A percentile compares a stretch with the other conserved stretches of the same genome.
These are phyloP conservation scores for Tylopilus rubrobrunneus DNA, from an alignment of 768 basidiomycete species.

Conservation along the genomic window DNA sequence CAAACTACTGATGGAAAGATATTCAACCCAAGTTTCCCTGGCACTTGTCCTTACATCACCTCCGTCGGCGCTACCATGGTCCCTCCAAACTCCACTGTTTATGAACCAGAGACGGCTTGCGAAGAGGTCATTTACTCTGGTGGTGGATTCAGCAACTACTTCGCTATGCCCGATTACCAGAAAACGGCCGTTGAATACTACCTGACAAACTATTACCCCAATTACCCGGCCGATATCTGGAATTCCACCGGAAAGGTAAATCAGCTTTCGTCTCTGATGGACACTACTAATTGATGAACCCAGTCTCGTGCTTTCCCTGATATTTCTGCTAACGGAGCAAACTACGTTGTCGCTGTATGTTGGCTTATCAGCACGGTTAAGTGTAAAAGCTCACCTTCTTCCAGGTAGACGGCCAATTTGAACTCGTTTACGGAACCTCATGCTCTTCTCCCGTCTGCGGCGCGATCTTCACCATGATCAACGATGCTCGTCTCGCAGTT, in stretches of 20 bases:
- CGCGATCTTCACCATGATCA: constrained; percentile 34
- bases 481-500: constrained; percentile 33
- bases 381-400: too few relatives aligned
- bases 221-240: background rate
- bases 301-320: constrained; percentile 37
- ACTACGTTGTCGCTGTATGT: constrained; percentile 24
- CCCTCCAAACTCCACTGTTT: background rate
- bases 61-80: background rate
- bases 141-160: background rate
- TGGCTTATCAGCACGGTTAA: background rate
- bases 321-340: constrained; percentile 36
- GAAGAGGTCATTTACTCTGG: background rate
- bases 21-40: constrained; percentile 28
- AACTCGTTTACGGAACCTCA: too few relatives aligned
- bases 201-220: background rate
- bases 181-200: background rate
- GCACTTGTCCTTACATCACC: constrained; percentile 7
- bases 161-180: background rate
- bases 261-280: background rate
- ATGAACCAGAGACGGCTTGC: background rate
- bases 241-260: background rate
- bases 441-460: constrained; percentile 25
- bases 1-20: constrained; percentile 21
- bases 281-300: background rate
- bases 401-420: too few relatives aligned